Base-by-base conservation (phyloP, 1,284 basidiomycete species). In the Papiliotrema laurentii region DNA sequence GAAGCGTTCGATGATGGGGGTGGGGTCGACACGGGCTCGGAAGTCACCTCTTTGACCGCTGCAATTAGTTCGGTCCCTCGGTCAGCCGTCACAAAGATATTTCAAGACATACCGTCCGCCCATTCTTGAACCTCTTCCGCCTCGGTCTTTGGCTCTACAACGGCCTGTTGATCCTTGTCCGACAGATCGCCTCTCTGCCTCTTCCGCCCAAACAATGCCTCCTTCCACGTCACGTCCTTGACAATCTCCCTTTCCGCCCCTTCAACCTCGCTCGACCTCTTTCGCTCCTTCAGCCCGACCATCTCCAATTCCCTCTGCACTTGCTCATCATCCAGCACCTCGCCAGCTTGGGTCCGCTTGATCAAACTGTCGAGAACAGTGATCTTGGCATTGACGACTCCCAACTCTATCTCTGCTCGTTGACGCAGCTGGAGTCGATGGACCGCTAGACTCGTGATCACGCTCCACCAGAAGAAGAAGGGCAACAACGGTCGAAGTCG, bases 281-380 rank as follows among this genome's bases (percentile, higher is more conserved):
- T n/a, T n/a, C n/a, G n/a, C 39, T 68, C 63, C 36, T 70, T 56
- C 49, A 74, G 52, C 2, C 69, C 72, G 10, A 73, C 72, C 66
- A 73, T 70, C 59, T 71, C 68, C 47, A 75, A 56, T 51, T 68
- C 68, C 30, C 66, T 56, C 47, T 68, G 59, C 31, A 74, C 60
- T 45, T 73, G 66, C 5, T 51, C 54, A 34, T 68, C 63, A 18
- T 48, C 45, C 1, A 69, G 44, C n/a, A 21, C 33, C 39, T 63
- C 59, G 26, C 61, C 59, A 0, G 31, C 33, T 36, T 47, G 26
- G 16, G 64, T 55, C 24, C 60, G 47, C 33, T 45, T 47, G 0
- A 68, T 47, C 21, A 74, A 46, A 9, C 58, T 59, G 37, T 58
- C 51, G 18, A 74, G 53, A 0, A 71, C 71, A 1, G 40, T 53